Evolutionary conservation across 1,284 basidiomycete species (phyloP), one percentile per base, ranked within the genome.

Genomic region (Cryptococcus maquisensis): DNA sequence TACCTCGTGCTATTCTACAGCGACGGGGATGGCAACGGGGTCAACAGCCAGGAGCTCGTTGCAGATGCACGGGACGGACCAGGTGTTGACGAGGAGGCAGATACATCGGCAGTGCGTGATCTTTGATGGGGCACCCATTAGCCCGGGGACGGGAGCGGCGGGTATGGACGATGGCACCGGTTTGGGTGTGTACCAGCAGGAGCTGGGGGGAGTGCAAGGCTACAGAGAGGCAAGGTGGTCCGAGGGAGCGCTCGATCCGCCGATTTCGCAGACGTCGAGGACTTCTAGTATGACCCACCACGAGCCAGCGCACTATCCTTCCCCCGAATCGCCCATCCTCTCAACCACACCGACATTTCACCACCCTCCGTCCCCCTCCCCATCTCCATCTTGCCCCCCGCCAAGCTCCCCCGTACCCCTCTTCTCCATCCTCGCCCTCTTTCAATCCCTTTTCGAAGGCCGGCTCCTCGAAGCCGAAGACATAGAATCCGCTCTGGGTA

Each of bases 61-160:
- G 4, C 36, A 43, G 23, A 42, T 36, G 18, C 45, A 15, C 46
- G 49, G 6, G 10, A 28, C 6, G 40, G 49, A 3, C 35, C 42
- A 18, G 39, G 26, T 9, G 41, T 7, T 32, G 28, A 7, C 28
- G 1, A 52, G 54, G 15, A 23, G 57, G 36, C 46, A 50, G 15
- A 13, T 55, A 35, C 53, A 59, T 49, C 20, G 57, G 20, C 49
- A 55, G 28, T 59, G 48, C 21, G 57, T 47, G 2, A 55, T 59
- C 13, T 55, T 55, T 23, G 57, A 59, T 45, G 57, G 57, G 4
- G 52, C 51, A 48, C 52, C 51, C 21, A 40, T 59, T 20, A 55
- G 41, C 16, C 57, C 57, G n/a, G 38, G 51, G 16, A 42, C 32
- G 16, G 49, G 46, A n/a, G n/a, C n/a, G 23, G 9, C 45, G 26